Percentiles rank a stretch among this genome's conserved stretches.
Evolutionary conservation across 2,329 filamentous ascomycete species (phyloP).

Genomic region (Acrocalymma vagum): DNA sequence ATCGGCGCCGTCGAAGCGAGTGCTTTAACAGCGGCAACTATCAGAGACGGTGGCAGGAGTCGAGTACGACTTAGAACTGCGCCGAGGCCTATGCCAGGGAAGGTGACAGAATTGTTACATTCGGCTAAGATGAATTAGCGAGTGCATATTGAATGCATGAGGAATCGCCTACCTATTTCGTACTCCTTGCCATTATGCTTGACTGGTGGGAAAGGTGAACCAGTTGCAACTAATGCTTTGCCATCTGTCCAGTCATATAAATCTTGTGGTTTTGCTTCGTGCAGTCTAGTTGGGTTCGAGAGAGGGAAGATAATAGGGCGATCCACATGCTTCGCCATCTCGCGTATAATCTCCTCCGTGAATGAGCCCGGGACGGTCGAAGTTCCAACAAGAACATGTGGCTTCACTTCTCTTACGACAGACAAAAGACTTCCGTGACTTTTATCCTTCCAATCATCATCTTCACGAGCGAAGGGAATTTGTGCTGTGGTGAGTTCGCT

Average conservation of each 20-base stretch:
- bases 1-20: constrained; percentile 77
- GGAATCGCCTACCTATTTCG: constrained; percentile 60
- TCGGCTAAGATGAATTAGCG: constrained; percentile 64
- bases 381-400: constrained; percentile 84
- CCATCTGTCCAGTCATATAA: constrained; percentile 81
- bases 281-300: constrained; percentile 83
- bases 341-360: constrained; percentile 74
- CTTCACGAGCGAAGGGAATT: constrained; percentile 69
- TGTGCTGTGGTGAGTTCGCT: constrained; percentile 73
- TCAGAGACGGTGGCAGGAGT: constrained; percentile 77
- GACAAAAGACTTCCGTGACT: constrained; percentile 67
- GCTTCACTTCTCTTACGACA: constrained; percentile 75
- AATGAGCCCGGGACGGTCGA: constrained; percentile 81
- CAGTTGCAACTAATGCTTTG: constrained; percentile 80
- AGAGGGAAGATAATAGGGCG: constrained; percentile 88
- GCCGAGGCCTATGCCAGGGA: constrained; percentile 86
- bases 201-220: constrained; percentile 82
- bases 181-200: constrained; percentile 63
- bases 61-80: constrained; percentile 74
- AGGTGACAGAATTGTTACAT: constrained; percentile 88
- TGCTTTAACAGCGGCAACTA: constrained; percentile 80
- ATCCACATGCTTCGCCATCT: constrained; percentile 77
- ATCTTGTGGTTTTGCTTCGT: constrained; percentile 82
- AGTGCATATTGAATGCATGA: neutral
- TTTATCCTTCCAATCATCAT: constrained; percentile 69